Evolutionary conservation across 345 rosid genomes (phyloP), one percentile per base, ranked within the genome.

Genomic region (Linum trigynum): DNA sequence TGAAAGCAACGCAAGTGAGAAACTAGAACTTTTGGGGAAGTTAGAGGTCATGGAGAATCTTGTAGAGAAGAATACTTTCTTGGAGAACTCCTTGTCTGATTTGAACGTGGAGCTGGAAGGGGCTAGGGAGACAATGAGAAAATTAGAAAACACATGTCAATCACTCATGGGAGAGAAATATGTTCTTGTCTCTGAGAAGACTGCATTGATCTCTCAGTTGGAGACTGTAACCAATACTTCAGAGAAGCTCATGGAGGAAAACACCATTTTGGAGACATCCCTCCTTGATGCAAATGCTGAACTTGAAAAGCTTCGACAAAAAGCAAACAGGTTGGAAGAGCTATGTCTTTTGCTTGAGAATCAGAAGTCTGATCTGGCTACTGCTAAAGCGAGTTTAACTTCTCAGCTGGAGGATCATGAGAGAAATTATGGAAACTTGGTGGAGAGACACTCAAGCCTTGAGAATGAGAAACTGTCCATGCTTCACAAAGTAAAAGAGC

Each of bases 71-170:
- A 90, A 88, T 72, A 69, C 78, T 71, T 73, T 88, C 69, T 74
- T 91, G 59, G 99, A 90, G 85, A 91, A 89, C 65, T 95, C 95
- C 62, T 82, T 95, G 62, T 81, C 95, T 56, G 95, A 87, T 79
- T 72, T 95, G 85, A 91, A 84, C 69, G 84, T 79, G 16, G 97
- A 95, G 82, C 77, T 95, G 63, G 89, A 85, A 75, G 84, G 83
- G 64, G 80, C 82, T 66, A 79, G 91, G 70, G 84, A 74, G 69
- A 87, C 78, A 78, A 81, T 88, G 71, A 81, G 78, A 69, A 70
- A 71, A 43, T 71, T 91, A 72, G 96, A 95, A 82, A 87, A 83
- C 71, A 78, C 80, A 63, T 81, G 84, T 65, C 80, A 78, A 63
- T 78, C 76, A 61, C 87, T 90, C 50, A 17, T 77, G 64, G 76